Percentiles rank a stretch among this genome's conserved stretches.
These are phyloP conservation scores for Eucalyptus cloeziana DNA, from an alignment of 345 rosid genomes.

Conservation along the genomic window DNA sequence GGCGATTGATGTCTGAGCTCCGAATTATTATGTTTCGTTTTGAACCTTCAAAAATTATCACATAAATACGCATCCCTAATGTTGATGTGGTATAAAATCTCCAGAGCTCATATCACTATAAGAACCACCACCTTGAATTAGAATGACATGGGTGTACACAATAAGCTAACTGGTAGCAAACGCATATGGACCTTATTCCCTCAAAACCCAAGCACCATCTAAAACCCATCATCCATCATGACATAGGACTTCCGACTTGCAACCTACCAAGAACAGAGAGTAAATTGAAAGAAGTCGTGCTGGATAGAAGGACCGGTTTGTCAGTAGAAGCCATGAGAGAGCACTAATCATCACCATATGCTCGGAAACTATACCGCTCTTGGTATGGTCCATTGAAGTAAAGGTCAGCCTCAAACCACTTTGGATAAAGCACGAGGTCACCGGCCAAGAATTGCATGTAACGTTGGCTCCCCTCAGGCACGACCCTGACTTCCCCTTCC, in stretches of 20 bases:
- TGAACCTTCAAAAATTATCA: background rate
- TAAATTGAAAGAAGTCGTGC: background rate
- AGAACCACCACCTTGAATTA: background rate
- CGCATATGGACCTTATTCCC: background rate
- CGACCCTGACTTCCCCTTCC: conserved; percentile 96
- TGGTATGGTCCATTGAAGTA: conserved; percentile 75
- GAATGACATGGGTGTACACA: background rate
- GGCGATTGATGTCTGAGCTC: background rate
- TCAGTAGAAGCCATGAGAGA: background rate
- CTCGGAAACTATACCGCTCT: conserved; percentile 80
- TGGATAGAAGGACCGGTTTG: background rate
- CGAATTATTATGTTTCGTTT: background rate
- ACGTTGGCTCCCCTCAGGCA: conserved; percentile 68
- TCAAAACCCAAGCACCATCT: background rate
- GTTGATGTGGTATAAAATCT: background rate
- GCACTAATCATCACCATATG: conserved; percentile 68
- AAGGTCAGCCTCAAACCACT: conserved; percentile 95
- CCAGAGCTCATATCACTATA: background rate
- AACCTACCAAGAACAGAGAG: background rate
- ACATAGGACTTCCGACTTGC: background rate
- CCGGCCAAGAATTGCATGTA: conserved; percentile 84
- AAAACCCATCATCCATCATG: background rate
- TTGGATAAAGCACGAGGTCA: conserved; percentile 82
- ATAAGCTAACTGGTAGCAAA: background rate
- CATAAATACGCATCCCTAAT: background rate